Percentiles rank a stretch among this genome's conserved stretches.
Evolutionary conservation across 768 basidiomycete species (phyloP).

Genomic region (Mycena polygramma): DNA sequence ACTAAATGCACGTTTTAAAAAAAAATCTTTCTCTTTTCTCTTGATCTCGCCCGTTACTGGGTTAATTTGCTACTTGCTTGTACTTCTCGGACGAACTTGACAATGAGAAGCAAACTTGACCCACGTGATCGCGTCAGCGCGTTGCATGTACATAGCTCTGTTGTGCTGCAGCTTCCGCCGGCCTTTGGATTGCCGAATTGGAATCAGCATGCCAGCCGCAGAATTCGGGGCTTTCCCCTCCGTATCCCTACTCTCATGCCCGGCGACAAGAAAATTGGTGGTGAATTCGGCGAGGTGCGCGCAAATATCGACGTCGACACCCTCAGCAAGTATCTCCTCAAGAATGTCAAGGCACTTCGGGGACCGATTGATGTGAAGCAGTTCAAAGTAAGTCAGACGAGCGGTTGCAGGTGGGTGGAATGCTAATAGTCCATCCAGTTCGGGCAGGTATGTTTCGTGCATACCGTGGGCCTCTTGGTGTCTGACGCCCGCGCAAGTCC

Average conservation of each 20-base stretch:
- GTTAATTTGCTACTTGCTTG: too few species aligned
- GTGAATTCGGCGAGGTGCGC: slow-evolving; percentile 81
- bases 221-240: slow-evolving; percentile 2
- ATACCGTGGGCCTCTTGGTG: slow-evolving; percentile 17
- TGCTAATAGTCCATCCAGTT: slow-evolving; percentile 61
- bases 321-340: slow-evolving; percentile 75
- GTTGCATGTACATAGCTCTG: too few species aligned
- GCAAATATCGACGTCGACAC: slow-evolving; percentile 74
- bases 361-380: slow-evolving; percentile 87
- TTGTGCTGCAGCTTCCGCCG: background rate
- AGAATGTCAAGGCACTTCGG: slow-evolving; percentile 65
- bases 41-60: too few species aligned
- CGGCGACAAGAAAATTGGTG: slow-evolving; percentile 67
- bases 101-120: too few species aligned
- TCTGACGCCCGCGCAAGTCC: slow-evolving; percentile 62
- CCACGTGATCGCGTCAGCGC: too few species aligned
- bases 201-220: background rate
- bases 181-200: slow-evolving; percentile 4
- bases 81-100: too few species aligned
- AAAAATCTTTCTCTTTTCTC: too few species aligned
- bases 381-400: slow-evolving; percentile 58
- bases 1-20: too few species aligned
- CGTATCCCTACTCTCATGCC: slow-evolving; percentile 41
- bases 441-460: slow-evolving; percentile 75
- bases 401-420: background rate